Conservation (phyloP, 1,139 yeast species). For the Spathaspora jeffriesii region DNA sequence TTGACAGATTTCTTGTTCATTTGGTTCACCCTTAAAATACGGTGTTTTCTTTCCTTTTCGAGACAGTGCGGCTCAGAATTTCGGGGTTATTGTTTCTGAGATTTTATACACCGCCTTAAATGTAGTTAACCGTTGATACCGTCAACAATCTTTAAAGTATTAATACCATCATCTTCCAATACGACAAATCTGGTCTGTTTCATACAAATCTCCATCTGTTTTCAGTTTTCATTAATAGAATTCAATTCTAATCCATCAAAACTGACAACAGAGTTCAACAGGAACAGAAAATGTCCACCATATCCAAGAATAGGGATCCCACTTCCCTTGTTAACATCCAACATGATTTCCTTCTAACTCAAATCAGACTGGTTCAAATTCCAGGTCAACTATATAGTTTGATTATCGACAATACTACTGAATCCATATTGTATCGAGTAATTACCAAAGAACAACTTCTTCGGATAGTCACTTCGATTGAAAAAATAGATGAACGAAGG, state of each 20-base stretch:
- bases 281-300: neutral
- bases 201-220: no score
- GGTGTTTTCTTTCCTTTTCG: neutral
- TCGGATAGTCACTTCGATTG: conserved; percentile 43
- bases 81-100: neutral
- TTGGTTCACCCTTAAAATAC: neutral
- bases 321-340: conserved; percentile 36
- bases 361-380: conserved; percentile 32
- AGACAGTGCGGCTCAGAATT: neutral
- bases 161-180: no score
- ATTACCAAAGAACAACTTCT: conserved; percentile 37
- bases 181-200: no score
- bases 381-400: conserved; percentile 39
- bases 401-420: conserved; percentile 39
- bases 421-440: conserved; percentile 33
- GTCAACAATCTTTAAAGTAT: no score
- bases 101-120: neutral
- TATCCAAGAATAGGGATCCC: conserved; percentile 28
- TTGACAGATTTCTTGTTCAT: neutral
- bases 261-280: no score
- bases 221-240: no score
- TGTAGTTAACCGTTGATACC: neutral
- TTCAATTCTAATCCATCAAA: no score
- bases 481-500: conserved; percentile 28
- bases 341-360: conserved; percentile 33